Conservation (phyloP, 345 rosid species). For the Salix suchowensis region DNA sequence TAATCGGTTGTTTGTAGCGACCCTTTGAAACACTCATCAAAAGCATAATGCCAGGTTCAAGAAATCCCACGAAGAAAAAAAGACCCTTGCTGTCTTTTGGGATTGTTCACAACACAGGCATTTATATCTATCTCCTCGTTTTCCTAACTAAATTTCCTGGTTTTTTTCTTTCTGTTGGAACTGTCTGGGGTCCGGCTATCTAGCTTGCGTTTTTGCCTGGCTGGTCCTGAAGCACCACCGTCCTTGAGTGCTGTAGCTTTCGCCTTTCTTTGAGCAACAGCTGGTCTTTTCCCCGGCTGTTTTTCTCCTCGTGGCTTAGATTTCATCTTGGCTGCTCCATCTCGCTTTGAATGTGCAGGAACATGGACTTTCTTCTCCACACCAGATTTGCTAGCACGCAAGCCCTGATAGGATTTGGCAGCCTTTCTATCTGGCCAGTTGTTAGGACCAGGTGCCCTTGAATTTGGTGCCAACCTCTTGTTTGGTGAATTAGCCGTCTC, state of each 20-base stretch:
- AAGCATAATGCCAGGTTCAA: not conserved
- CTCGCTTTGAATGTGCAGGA: slow-evolving; percentile 19
- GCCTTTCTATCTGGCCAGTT: slow-evolving; percentile 24
- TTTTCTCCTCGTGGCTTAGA: slow-evolving; percentile 33
- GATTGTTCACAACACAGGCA: not conserved
- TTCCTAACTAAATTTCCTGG: slow-evolving; percentile 35
- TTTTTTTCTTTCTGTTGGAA: slow-evolving; percentile 50
- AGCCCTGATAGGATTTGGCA: slow-evolving; percentile 69
- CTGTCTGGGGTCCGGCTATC: slow-evolving; percentile 58
- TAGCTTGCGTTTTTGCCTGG: slow-evolving; percentile 65
- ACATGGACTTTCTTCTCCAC: slow-evolving; percentile 42
- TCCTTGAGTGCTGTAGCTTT: slow-evolving; percentile 39
- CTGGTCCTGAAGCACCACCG: slow-evolving; percentile 37
- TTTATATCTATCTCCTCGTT: not conserved
- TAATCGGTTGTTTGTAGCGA: not conserved
- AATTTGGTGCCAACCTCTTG: slow-evolving; percentile 43
- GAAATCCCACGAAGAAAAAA: not conserved
- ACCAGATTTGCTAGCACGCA: slow-evolving; percentile 67
- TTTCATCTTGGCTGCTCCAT: slow-evolving; percentile 29
- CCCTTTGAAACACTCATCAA: not conserved
- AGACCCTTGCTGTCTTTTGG: not conserved
- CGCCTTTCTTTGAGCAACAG: slow-evolving; percentile 81
- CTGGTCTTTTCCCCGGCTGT: slow-evolving; percentile 54
- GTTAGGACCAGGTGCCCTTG: slow-evolving; percentile 33
- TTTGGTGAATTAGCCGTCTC: slow-evolving; percentile 32